A percentile compares a stretch with the other conserved stretches of the same genome.
Evolutionary conservation across 768 basidiomycete genomes (phyloP).

Genomic region (Lactarius sanguifluus): DNA sequence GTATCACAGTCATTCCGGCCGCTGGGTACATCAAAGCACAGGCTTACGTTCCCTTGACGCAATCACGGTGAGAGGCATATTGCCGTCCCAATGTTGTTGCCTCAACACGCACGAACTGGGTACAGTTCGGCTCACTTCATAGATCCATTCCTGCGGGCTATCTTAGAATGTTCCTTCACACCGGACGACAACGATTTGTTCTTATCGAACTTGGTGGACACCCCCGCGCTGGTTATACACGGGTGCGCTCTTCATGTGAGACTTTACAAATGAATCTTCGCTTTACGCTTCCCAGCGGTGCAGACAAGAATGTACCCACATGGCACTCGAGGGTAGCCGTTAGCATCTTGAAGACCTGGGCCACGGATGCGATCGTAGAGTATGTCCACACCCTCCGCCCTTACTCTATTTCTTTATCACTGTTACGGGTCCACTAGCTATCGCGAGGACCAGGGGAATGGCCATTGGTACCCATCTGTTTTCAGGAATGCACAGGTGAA

Average conservation of each 20-base stretch:
- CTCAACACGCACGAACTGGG: neutral
- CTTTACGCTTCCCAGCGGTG: slow-evolving; percentile 47
- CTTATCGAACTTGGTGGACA: slow-evolving; percentile 71
- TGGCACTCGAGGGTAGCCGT: slow-evolving; percentile 78
- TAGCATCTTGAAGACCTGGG: slow-evolving; percentile 58
- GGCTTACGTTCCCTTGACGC: slow-evolving; percentile 71
- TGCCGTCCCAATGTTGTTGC: neutral
- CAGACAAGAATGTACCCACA: slow-evolving; percentile 83
- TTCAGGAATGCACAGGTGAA: slow-evolving; percentile 56
- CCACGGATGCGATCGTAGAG: slow-evolving; percentile 52
- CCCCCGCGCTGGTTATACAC: slow-evolving; percentile 72
- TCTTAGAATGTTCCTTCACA: slow-evolving; percentile 72
- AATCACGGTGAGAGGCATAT: slow-evolving; percentile 50
- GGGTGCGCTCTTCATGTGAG: slow-evolving; percentile 49
- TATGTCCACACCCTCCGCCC: slow-evolving; percentile 35
- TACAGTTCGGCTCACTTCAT: slow-evolving; percentile 68
- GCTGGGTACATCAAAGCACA: slow-evolving; percentile 88
- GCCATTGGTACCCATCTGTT: slow-evolving; percentile 70
- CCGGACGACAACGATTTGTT: slow-evolving; percentile 89
- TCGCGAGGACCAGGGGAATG: slow-evolving; percentile 58
- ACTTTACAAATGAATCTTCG: neutral
- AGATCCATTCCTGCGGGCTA: slow-evolving; percentile 69
- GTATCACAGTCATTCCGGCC: slow-evolving; percentile 61
- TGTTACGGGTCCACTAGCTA: slow-evolving; percentile 40
- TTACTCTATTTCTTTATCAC: neutral